Conservation (phyloP, 1,139 yeast genomes). For the Saccharomyces hybrid region DNA sequence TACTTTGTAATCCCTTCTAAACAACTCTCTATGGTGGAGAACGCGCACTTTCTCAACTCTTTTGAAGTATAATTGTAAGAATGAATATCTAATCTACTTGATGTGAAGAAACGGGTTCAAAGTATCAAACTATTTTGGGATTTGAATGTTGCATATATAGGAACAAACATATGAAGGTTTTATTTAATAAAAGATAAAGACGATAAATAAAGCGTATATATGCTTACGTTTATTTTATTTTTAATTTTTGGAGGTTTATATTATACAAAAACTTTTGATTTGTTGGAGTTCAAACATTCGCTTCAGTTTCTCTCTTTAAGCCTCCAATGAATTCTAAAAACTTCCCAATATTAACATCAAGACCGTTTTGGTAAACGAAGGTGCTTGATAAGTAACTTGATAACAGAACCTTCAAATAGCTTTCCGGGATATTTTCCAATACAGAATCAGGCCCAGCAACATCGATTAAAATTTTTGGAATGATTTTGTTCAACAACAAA, state of each 20-base stretch:
- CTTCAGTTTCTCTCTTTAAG: slow-evolving; percentile 28
- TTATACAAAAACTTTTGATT: not conserved
- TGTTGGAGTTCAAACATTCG: not conserved
- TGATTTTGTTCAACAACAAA: slow-evolving; percentile 59
- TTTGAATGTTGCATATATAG: no score
- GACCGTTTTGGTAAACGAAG: slow-evolving; percentile 82
- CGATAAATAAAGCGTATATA: not conserved
- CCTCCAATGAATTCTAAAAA: slow-evolving; percentile 32
- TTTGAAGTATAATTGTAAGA: no score
- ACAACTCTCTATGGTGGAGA: no score
- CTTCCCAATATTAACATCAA: slow-evolving; percentile 40
- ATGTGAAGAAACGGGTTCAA: no score
- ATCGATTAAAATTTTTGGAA: slow-evolving; percentile 66
- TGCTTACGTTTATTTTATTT: not conserved
- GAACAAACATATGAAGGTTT: no score
- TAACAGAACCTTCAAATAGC: slow-evolving; percentile 82
- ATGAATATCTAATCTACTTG: no score
- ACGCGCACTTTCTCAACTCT: no score
- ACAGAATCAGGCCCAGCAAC: slow-evolving; percentile 72
- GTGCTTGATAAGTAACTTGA: slow-evolving; percentile 87
- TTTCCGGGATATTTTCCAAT: slow-evolving; percentile 75
- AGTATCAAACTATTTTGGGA: no score
- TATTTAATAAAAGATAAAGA: no score
- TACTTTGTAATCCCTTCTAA: no score
- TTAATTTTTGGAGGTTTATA: not conserved